Conservation (phyloP, 495 filamentous ascomycete genomes). For the Podospora conica region DNA sequence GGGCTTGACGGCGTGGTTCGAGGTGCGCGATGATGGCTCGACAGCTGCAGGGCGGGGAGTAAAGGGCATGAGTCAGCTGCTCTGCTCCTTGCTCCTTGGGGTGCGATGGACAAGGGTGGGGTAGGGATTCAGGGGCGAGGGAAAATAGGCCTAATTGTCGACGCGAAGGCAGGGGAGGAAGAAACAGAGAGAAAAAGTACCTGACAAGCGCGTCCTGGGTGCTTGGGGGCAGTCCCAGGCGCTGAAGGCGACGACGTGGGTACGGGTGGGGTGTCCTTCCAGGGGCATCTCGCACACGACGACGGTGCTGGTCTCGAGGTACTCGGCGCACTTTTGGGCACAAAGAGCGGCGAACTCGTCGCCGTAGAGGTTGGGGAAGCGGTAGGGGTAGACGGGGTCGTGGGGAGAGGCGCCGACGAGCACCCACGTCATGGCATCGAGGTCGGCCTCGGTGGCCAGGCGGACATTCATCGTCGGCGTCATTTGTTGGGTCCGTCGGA, state of each 20-base stretch:
- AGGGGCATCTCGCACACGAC: constrained; percentile 28
- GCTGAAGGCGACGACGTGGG: constrained; percentile 24
- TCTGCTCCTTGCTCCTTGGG: too few relatives aligned
- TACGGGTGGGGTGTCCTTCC: background rate
- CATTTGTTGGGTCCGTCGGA: too few relatives aligned
- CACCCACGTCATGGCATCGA: constrained; percentile 25
- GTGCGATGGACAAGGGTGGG: constrained; percentile 1
- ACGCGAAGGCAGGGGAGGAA: background rate
- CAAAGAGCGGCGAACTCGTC: constrained; percentile 23
- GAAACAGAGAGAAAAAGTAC: background rate
- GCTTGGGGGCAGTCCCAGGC: constrained; percentile 20
- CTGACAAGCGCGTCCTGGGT: background rate
- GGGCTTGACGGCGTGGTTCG: constrained; percentile 7
- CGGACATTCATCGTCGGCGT: constrained; percentile 18
- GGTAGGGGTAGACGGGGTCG: constrained; percentile 33
- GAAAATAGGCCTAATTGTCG: background rate
- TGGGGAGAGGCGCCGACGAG: constrained; percentile 24
- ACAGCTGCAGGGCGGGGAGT: background rate
- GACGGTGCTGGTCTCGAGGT: constrained; percentile 23
- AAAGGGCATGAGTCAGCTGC: background rate
- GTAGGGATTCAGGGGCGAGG: background rate
- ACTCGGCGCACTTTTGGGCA: constrained; percentile 21
- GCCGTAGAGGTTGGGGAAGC: constrained; percentile 27
- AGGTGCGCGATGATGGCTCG: constrained; percentile 3
- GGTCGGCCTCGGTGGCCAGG: constrained; percentile 19